Evolutionary conservation across 2,329 filamentous ascomycete genomes (phyloP).

Genomic region (Penicillium freii): DNA sequence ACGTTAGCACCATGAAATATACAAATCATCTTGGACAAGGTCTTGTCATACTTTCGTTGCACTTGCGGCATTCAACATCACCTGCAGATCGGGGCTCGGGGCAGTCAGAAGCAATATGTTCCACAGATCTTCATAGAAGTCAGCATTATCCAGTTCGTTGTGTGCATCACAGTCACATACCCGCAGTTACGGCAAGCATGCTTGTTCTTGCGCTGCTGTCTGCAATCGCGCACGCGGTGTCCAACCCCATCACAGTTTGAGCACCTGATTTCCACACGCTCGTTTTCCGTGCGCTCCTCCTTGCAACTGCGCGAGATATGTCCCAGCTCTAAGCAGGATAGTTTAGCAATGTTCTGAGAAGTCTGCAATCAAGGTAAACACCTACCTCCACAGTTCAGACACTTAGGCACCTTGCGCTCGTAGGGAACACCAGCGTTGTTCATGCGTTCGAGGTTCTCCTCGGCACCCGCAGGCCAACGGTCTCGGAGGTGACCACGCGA

Average conservation of each 20-base stretch:
- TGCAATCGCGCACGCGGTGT: slow-evolving; percentile 52
- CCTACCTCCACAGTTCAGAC: slow-evolving; percentile 50
- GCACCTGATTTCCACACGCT: slow-evolving; percentile 50
- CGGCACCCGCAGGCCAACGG: slow-evolving; percentile 50
- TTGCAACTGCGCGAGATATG: slow-evolving; percentile 50
- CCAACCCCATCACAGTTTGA: slow-evolving; percentile 49
- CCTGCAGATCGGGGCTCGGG: slow-evolving; percentile 46
- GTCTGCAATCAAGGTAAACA: not conserved
- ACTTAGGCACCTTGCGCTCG: slow-evolving; percentile 52
- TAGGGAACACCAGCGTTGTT: slow-evolving; percentile 51
- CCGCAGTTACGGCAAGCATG: slow-evolving; percentile 56
- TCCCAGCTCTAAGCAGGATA: slow-evolving; percentile 43
- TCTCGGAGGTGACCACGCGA: slow-evolving; percentile 47
- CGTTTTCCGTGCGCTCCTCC: slow-evolving; percentile 42
- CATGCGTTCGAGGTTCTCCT: slow-evolving; percentile 54
- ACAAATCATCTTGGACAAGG: not conserved
- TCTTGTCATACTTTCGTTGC: slow-evolving; percentile 37
- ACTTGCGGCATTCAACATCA: slow-evolving; percentile 47
- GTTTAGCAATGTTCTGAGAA: slow-evolving; percentile 3
- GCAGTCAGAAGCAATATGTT: slow-evolving; percentile 51
- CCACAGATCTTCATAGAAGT: slow-evolving; percentile 34
- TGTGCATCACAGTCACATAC: slow-evolving; percentile 24
- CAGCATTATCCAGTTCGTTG: slow-evolving; percentile 9
- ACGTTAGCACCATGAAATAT: slow-evolving; percentile 8
- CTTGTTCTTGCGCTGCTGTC: slow-evolving; percentile 37